Base-by-base conservation (phyloP, 2,329 filamentous ascomycete genomes). In the Aotearoamyces nothofagi region DNA sequence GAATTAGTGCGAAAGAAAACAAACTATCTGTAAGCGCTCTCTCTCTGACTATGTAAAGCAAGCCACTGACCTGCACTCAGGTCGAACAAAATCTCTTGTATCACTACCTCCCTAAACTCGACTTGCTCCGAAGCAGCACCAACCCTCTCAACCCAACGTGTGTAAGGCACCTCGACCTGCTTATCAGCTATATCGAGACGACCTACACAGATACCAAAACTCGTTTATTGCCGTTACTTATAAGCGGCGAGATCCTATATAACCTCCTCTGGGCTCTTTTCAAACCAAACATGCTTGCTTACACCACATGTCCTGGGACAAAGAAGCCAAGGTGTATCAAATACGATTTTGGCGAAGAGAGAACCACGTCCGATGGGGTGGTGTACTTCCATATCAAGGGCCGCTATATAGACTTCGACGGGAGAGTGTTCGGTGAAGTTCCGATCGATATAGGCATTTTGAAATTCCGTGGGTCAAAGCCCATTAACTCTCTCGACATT, bases 251-350 rank as follows among this genome's bases (percentile, higher is more conserved):
- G 30, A 48, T 50, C 39, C 50, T 37, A 20, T 50, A 46, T 37
- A 39, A 50, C 33, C 39, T 51, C 30, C 41, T 51, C 12, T 50
- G 38, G 44, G 41, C 41, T 16, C 38, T 52, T 22, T 52, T 51
- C 31, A 50, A 49, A 33, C 41, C 44, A 23, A 41, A 42, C 24
- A 39, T 16, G 12, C 22, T 38, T 20, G 24, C 47, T 32, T 45
- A 39, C 33, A 45, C 41, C 13, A 39, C 30, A n/a, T 30, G 29
- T 24, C 26, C 27, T 20, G 26, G 33, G 15, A 34, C 33, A 13
- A 15, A 32, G 22, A 38, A 31, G 28, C 31, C 30, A 24, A 17
- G 17, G 24, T 36, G 36, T 29, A 22, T 29, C 23, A 30, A 25
- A 24, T 38, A 26, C 25, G 24, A 34, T 27, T 30, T 26, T 23